These are phyloP conservation scores for Plasmopara viticola DNA, from an alignment of 352 stramenopile species.

Conservation along the genomic window DNA sequence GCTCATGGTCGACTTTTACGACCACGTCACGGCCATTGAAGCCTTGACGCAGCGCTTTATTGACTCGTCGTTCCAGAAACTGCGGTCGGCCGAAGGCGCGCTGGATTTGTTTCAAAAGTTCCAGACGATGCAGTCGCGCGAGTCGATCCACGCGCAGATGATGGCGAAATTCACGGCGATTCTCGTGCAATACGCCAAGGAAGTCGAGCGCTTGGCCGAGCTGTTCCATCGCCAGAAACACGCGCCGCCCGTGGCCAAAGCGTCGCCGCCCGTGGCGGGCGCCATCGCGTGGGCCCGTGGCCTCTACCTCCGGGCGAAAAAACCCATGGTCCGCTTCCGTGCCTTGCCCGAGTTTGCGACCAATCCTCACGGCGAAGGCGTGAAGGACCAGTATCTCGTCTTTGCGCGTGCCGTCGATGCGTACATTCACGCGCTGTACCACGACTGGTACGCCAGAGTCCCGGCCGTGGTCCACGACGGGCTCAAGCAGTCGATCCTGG, in stretches of 20 bases:
- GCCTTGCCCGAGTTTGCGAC: constrained; percentile 91
- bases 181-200: constrained; percentile 93
- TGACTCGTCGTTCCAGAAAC: constrained; percentile 93
- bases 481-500: constrained; percentile 91
- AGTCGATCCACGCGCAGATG: constrained; percentile 96
- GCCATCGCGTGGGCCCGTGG: constrained; percentile 79
- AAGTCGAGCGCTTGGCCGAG: constrained; percentile 88
- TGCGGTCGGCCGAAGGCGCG: constrained; percentile 90
- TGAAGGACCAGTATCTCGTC: constrained; percentile 92
- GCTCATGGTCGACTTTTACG: constrained; percentile 92
- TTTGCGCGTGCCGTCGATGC: constrained; percentile 90
- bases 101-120: constrained; percentile 97
- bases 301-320: constrained; percentile 90
- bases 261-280: constrained; percentile 86
- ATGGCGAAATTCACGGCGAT: constrained; percentile 97
- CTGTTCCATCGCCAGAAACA: constrained; percentile 87
- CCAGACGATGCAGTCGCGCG: constrained; percentile 92
- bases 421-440: constrained; percentile 91
- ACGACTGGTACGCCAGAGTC: constrained; percentile 89
- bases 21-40: constrained; percentile 93
- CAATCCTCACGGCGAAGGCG: constrained; percentile 84
- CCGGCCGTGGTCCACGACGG: constrained; percentile 87
- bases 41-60: constrained; percentile 94
- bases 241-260: constrained; percentile 89
- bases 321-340: constrained; percentile 91